These are phyloP conservation scores for Boletus vermiculosoides DNA, from an alignment of 768 basidiomycete species.

Conservation along the genomic window DNA sequence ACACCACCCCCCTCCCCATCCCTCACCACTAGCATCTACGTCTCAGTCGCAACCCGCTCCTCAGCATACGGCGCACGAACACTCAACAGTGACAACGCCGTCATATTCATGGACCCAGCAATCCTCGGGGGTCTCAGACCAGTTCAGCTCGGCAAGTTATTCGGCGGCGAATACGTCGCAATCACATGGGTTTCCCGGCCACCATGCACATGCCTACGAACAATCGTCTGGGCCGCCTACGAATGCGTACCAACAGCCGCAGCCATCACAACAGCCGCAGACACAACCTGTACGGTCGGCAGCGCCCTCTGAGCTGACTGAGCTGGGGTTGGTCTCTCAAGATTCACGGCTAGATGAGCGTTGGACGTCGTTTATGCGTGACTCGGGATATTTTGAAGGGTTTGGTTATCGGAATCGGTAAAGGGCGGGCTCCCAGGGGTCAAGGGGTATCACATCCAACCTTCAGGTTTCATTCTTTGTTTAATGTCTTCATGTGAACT, in stretches of 20 bases:
- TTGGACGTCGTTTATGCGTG: conserved; percentile 63
- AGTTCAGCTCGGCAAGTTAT: conserved; percentile 10
- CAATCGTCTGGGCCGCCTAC: conserved; percentile 1
- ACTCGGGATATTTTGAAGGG: conserved; percentile 47
- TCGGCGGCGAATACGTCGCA: conserved; percentile 9
- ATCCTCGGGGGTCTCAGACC: conserved; percentile 1
- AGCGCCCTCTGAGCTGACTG: conserved; percentile 47
- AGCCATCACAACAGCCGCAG: conserved; percentile 8
- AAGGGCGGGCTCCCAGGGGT: neutral
- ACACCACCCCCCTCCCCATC: conserved; percentile 14
- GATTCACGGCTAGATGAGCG: conserved; percentile 54
- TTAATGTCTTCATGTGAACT: neutral
- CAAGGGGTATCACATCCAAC: neutral
- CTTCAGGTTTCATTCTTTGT: neutral
- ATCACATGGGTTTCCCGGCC: conserved; percentile 9
- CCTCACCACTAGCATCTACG: conserved; percentile 2
- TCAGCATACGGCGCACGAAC: conserved; percentile 22
- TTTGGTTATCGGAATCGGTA: conserved; percentile 30
- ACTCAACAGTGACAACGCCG: conserved; percentile 12
- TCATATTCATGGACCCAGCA: conserved; percentile 18
- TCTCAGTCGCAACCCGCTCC: conserved; percentile 2
- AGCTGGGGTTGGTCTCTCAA: conserved; percentile 59
- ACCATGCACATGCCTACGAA: conserved; percentile 22
- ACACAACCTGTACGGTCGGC: conserved; percentile 1
- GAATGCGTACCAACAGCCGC: conserved; percentile 1